Percentiles rank a stretch among this genome's conserved stretches.
Conservation (phyloP, 306 rosid genomes). For the Bauhinia variegata region DNA sequence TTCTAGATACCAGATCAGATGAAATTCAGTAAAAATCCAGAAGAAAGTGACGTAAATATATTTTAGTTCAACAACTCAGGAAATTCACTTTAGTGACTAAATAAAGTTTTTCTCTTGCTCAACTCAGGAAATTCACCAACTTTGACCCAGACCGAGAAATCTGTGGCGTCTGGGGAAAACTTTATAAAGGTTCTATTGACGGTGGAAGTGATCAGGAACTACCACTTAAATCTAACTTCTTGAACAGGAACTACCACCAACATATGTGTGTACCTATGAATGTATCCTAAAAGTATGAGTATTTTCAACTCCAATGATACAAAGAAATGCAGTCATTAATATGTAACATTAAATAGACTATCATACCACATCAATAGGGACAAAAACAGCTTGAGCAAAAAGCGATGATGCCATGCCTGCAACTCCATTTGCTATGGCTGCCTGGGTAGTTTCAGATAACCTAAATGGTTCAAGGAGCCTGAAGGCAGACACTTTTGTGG, state of each 20-base stretch:
- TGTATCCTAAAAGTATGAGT: background rate
- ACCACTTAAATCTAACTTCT: too few relatives aligned
- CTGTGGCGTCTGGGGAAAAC: too few relatives aligned
- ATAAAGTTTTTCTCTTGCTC: background rate
- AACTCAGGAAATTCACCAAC: background rate
- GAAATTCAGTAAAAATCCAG: conserved; percentile 4
- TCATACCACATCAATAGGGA: conserved; percentile 89
- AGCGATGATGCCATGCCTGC: conserved; percentile 85
- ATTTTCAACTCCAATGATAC: background rate
- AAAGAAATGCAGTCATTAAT: conserved; percentile 10
- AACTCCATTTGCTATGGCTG: conserved; percentile 86
- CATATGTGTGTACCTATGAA: conserved; percentile 11
- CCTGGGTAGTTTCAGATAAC: conserved; percentile 74
- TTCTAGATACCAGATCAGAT: conserved; percentile 1
- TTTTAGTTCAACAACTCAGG: conserved; percentile 12
- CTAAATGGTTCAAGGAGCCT: conserved; percentile 68
- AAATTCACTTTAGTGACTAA: too few relatives aligned
- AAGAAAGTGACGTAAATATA: conserved; percentile 22
- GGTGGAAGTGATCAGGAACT: too few relatives aligned
- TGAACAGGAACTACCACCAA: conserved; percentile 32
- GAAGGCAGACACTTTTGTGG: conserved; percentile 73
- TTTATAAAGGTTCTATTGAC: background rate
- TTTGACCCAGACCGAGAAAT: background rate
- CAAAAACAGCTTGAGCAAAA: conserved; percentile 80
- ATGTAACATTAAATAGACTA: conserved; percentile 31